Evolutionary conservation across 2,329 filamentous ascomycete genomes (phyloP).

Genomic region (Penicillium polonicum): DNA sequence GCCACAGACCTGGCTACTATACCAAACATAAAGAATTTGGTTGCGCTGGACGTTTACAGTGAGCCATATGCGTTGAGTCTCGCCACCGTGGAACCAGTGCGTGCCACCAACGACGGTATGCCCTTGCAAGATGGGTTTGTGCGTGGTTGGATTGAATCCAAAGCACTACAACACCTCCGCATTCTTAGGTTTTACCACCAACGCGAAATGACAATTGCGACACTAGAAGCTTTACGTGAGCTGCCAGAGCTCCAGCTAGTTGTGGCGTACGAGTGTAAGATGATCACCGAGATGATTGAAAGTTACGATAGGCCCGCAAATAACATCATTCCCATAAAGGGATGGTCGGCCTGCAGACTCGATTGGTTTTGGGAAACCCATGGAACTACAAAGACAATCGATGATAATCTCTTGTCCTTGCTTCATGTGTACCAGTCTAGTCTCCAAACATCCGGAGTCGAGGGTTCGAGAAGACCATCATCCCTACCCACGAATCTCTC

Average conservation of each 20-base stretch:
- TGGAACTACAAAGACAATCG: neutral
- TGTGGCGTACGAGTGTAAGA: slow-evolving; percentile 34
- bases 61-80: slow-evolving; percentile 15
- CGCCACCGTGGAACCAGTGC: slow-evolving; percentile 2
- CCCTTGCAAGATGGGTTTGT: slow-evolving; percentile 42
- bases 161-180: slow-evolving; percentile 40
- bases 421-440: slow-evolving; percentile 7
- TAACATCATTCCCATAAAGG: neutral
- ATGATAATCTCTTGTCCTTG: neutral
- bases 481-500: neutral
- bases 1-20: slow-evolving; percentile 41
- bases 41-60: slow-evolving; percentile 39
- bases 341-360: slow-evolving; percentile 10
- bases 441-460: neutral
- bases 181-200: slow-evolving; percentile 39
- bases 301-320: neutral
- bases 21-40: slow-evolving; percentile 40
- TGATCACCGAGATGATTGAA: slow-evolving; percentile 20
- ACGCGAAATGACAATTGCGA: slow-evolving; percentile 28
- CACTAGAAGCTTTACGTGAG: slow-evolving; percentile 35
- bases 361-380: slow-evolving; percentile 6
- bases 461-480: neutral
- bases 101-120: slow-evolving; percentile 14
- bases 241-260: slow-evolving; percentile 41
- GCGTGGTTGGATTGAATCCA: slow-evolving; percentile 43